Percentiles rank a stretch among this genome's conserved stretches.
These are phyloP conservation scores for Debaryomyces sp. DNA, from an alignment of 1,139 yeast species.

Conservation along the genomic window DNA sequence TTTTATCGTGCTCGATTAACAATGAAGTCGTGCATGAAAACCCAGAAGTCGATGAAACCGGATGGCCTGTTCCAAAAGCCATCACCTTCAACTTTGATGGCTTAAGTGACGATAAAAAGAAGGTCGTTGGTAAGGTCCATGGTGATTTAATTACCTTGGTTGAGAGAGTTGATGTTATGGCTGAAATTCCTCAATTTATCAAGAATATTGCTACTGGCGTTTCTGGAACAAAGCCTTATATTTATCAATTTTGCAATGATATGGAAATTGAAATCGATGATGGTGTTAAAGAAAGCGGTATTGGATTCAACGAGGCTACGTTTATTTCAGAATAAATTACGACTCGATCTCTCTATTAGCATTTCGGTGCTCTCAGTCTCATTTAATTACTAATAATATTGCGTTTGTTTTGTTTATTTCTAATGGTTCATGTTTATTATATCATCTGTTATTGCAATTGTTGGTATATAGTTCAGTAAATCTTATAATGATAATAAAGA, in stretches of 20 bases:
- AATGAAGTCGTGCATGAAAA: slow-evolving; percentile 68
- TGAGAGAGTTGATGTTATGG: slow-evolving; percentile 97
- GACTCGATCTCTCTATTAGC: background rate
- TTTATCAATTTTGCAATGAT: slow-evolving; percentile 82
- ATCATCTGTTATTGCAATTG: background rate
- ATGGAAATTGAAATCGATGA: slow-evolving; percentile 41
- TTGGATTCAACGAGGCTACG: slow-evolving; percentile 82
- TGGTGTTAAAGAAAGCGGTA: slow-evolving; percentile 55
- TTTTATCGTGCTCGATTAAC: slow-evolving; percentile 66
- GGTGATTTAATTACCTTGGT: slow-evolving; percentile 64
- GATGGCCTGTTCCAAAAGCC: slow-evolving; percentile 85
- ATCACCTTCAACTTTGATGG: slow-evolving; percentile 56
- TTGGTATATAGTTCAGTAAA: background rate
- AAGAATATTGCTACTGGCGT: slow-evolving; percentile 92
- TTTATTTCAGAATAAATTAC: slow-evolving; percentile 55
- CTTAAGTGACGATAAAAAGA: slow-evolving; percentile 31
- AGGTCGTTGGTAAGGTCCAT: slow-evolving; percentile 42
- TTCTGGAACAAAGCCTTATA: slow-evolving; percentile 93
- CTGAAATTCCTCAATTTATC: slow-evolving; percentile 92
- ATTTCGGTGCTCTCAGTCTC: background rate
- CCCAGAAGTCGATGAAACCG: slow-evolving; percentile 69
- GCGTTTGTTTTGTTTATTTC: background rate
- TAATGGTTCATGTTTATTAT: background rate
- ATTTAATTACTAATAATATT: slow-evolving; percentile 2
- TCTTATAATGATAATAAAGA: background rate